phyloP scores from a whole-genome alignment of 352 stramenopile genomes.

The Pythium grandisporangium region DNA sequence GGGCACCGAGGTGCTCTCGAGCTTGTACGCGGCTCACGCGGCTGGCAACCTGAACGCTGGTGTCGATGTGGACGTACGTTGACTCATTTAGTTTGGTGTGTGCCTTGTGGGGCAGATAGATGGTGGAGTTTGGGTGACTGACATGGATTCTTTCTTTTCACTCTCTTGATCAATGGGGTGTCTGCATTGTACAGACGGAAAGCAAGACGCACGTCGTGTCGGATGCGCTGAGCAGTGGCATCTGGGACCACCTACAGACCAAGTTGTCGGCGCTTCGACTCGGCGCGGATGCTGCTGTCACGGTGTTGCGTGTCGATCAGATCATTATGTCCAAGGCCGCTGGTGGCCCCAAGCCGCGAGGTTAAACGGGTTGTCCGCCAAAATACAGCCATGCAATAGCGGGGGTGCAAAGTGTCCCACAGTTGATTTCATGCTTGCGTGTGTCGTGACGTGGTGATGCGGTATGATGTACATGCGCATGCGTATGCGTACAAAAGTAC shows the following conservation, averaged over 20 bases:
- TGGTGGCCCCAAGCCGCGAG: slow-evolving; percentile 90
- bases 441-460: too few relatives aligned
- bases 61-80: slow-evolving; percentile 91
- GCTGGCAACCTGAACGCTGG: slow-evolving; percentile 87
- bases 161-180: too few relatives aligned
- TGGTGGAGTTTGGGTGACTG: background rate
- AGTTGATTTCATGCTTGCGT: too few relatives aligned
- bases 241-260: slow-evolving; percentile 93
- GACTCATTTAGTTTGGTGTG: background rate
- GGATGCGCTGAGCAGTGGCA: slow-evolving; percentile 61
- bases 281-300: slow-evolving; percentile 96
- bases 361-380: too few relatives aligned
- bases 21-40: slow-evolving; percentile 92
- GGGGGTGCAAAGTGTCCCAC: too few relatives aligned
- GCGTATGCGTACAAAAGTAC: too few relatives aligned
- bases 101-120: too few relatives aligned
- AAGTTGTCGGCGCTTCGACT: slow-evolving; percentile 97
- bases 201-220: slow-evolving; percentile 72
- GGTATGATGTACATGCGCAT: too few relatives aligned
- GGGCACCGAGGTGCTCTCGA: slow-evolving; percentile 90
- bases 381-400: too few relatives aligned
- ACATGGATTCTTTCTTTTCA: slow-evolving; percentile 13
- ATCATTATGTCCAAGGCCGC: slow-evolving; percentile 99
- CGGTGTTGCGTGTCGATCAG: slow-evolving; percentile 98
- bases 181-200: slow-evolving; percentile 36